phyloP scores from a whole-genome alignment of 768 basidiomycete species.

The Macrolepiota albuminosa region DNA sequence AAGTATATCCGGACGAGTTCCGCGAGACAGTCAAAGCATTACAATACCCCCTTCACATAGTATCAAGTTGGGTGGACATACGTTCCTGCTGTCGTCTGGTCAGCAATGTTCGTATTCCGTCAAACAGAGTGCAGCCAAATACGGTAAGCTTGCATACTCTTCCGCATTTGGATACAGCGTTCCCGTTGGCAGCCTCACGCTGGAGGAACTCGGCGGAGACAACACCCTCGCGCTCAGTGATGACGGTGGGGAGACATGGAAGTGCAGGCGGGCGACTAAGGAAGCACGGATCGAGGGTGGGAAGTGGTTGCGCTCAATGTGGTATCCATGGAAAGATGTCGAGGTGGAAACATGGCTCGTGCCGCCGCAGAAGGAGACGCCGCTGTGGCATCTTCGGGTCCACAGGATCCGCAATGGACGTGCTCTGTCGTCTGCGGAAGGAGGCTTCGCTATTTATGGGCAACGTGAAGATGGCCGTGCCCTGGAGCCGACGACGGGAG shows the following conservation, averaged over 20 bases:
- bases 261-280: slow-evolving; percentile 56
- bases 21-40: slow-evolving; percentile 46
- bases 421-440: slow-evolving; percentile 57
- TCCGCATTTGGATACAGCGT: slow-evolving; percentile 77
- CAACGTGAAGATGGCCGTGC: slow-evolving; percentile 59
- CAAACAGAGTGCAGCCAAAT: slow-evolving; percentile 74
- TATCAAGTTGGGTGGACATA: slow-evolving; percentile 60
- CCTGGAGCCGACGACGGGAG: slow-evolving; percentile 41
- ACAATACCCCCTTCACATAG: slow-evolving; percentile 63
- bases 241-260: slow-evolving; percentile 70
- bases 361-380: slow-evolving; percentile 51
- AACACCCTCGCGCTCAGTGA: slow-evolving; percentile 67
- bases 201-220: slow-evolving; percentile 71
- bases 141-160: slow-evolving; percentile 74
- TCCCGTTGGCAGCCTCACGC: slow-evolving; percentile 58
- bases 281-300: slow-evolving; percentile 53
- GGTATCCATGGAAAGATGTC: slow-evolving; percentile 73
- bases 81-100: slow-evolving; percentile 69
- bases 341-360: slow-evolving; percentile 73
- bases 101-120: slow-evolving; percentile 79
- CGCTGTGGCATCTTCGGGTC: slow-evolving; percentile 66
- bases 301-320: slow-evolving; percentile 59
- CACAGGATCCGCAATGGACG: slow-evolving; percentile 56
- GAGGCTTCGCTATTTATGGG: slow-evolving; percentile 67
- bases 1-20: slow-evolving; percentile 51